These are phyloP conservation scores for Wickerhamiella occidentalis DNA, from an alignment of 805 yeast species.

Conservation along the genomic window DNA sequence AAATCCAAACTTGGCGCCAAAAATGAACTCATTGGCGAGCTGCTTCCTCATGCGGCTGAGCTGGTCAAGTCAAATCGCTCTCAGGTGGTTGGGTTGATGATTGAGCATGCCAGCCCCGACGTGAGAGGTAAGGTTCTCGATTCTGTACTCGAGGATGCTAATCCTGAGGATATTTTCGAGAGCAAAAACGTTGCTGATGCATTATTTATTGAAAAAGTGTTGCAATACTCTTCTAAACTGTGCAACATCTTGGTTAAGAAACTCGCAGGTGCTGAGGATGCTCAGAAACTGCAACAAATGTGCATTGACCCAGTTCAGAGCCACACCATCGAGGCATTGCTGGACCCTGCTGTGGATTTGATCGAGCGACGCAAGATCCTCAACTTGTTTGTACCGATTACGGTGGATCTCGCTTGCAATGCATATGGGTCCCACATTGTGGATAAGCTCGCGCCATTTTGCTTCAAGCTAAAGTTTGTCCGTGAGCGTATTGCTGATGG, in stretches of 20 bases:
- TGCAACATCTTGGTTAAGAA: constrained; percentile 22
- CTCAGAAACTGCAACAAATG: constrained; percentile 56
- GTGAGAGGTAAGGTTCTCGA: constrained; percentile 8
- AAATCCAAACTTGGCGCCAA: constrained; percentile 20
- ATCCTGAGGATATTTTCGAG: neutral
- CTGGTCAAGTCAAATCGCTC: constrained; percentile 22
- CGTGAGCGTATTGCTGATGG: constrained; percentile 76
- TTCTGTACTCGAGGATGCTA: constrained; percentile 11
- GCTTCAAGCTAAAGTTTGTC: constrained; percentile 63
- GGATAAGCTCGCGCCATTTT: constrained; percentile 72
- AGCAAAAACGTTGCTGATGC: constrained; percentile 6
- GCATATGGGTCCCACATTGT: constrained; percentile 87
- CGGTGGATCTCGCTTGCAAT: constrained; percentile 57
- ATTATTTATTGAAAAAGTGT: constrained; percentile 57
- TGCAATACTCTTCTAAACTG: constrained; percentile 53
- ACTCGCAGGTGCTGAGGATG: constrained; percentile 12
- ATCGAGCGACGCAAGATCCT: constrained; percentile 56
- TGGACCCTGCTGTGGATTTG: constrained; percentile 36
- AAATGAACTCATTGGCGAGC: constrained; percentile 18
- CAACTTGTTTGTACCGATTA: constrained; percentile 45
- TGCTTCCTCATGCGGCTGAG: constrained; percentile 17
- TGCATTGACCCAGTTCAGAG: constrained; percentile 84
- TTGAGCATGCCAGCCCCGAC: constrained; percentile 16
- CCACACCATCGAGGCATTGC: constrained; percentile 65
- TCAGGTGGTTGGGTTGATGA: constrained; percentile 15